phyloP scores from a whole-genome alignment of 2,329 filamentous ascomycete species.

The Trichoderma citrinoviride region DNA sequence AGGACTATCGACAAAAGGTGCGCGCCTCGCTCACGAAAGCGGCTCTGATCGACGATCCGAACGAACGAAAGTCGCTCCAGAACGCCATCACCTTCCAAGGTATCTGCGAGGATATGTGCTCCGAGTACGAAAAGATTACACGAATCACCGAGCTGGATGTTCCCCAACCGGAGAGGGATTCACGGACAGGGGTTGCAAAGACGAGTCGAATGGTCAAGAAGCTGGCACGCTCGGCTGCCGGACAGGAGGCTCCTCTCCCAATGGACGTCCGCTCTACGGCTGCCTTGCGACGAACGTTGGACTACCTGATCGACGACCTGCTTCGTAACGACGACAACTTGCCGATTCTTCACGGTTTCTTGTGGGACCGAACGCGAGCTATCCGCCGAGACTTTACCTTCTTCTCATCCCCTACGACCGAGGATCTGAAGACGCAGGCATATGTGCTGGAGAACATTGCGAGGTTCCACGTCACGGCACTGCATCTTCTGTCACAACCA shows the following conservation, averaged over 20 bases:
- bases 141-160: constrained; percentile 62
- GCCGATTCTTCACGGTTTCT: constrained; percentile 57
- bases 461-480: constrained; percentile 63
- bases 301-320: constrained; percentile 62
- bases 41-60: constrained; percentile 62
- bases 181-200: constrained; percentile 44
- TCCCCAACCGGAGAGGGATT: constrained; percentile 53
- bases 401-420: constrained; percentile 57
- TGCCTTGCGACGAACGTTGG: constrained; percentile 57
- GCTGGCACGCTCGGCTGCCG: constrained; percentile 64
- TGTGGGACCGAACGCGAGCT: constrained; percentile 67
- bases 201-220: constrained; percentile 63
- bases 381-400: constrained; percentile 68
- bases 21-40: constrained; percentile 57
- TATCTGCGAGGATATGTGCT: constrained; percentile 68
- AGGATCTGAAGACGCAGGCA: constrained; percentile 58
- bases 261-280: constrained; percentile 64
- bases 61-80: constrained; percentile 58
- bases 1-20: constrained; percentile 55
- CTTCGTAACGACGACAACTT: constrained; percentile 55
- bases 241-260: constrained; percentile 64
- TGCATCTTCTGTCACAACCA: constrained; percentile 60
- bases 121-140: constrained; percentile 62
- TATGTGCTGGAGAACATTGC: constrained; percentile 65
- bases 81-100: constrained; percentile 67